Base-by-base conservation (phyloP, 2,329 filamentous ascomycete species). In the Myriangium duriaei region DNA sequence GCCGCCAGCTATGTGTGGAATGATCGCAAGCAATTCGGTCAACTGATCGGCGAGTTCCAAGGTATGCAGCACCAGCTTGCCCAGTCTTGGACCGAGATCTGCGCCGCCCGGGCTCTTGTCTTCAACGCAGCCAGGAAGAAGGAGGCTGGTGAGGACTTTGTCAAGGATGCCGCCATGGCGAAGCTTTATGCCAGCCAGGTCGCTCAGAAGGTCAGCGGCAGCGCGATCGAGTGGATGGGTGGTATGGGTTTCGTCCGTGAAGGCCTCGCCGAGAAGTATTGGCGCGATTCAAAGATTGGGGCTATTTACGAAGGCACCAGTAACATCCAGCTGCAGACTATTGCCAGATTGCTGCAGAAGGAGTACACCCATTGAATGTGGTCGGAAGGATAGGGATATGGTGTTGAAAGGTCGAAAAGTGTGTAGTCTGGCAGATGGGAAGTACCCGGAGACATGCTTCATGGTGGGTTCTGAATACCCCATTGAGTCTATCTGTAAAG, bases 21-120 rank as follows among this genome's bases (percentile, higher is more conserved):
- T 63, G 91, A 98, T 67, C 82, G 91, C 53, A 86, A 84, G 67
- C 91, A 98, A 67, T 98, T 98, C 57, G 88, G 91, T 49, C 72
- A 84, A 56, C 74, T 93, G 39, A 79, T 98, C 43, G 91, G 91
- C 53, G 83, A 92, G 59, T 98, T 98, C 73, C 91, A 98, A 65
- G 87, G 86, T 53, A 96, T 98, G 91, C 88, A 96, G 67, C 87
- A 95, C 68, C 91, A 98, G 67, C 80, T 98, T 46, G 91, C 91
- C 2, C 91, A 98, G 64, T 81, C 86, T 1, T 96, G 88, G 66
- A 84, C 81, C 15, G 91, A 98, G 60, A 95, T 98, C 55, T 70
- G 77, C 40, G 91, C 91, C 18, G 91, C 91, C 1, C 78, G 91
- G 35, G 85, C 86, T 6, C 71, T 98, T 14, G 86, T 98, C 39